Percentiles rank a stretch among this genome's conserved stretches.
Conservation (phyloP, 2,329 filamentous ascomycete genomes). For the Aspergillus melleus region DNA sequence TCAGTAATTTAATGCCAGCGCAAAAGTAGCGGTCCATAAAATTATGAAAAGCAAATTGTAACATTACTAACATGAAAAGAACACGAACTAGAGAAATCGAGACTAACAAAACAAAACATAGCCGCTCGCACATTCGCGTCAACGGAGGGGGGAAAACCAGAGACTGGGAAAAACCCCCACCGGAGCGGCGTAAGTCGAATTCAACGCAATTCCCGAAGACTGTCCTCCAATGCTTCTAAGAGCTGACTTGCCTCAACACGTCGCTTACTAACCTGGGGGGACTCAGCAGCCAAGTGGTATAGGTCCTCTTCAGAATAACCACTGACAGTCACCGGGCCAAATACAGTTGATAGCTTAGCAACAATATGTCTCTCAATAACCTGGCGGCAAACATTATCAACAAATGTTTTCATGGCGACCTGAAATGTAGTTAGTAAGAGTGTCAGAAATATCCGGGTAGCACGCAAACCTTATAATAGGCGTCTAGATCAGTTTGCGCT, state of each 20-base stretch:
- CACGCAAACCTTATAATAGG: conserved; percentile 27
- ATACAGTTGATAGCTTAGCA: conserved; percentile 8
- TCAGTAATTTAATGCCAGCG: no score
- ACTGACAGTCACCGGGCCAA: conserved; percentile 6
- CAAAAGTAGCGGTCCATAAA: no score
- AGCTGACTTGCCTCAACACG: conserved; percentile 8
- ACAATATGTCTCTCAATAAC: conserved; percentile 26
- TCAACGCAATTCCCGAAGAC: background rate
- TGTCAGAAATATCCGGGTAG: background rate
- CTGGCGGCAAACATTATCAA: conserved; percentile 28
- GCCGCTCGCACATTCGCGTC: background rate
- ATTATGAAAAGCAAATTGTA: no score
- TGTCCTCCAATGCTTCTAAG: conserved; percentile 4
- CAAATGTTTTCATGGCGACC: conserved; percentile 28
- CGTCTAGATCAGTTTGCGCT: conserved; percentile 19
- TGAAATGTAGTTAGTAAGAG: conserved; percentile 5
- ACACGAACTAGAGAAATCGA: background rate
- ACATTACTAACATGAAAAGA: no score
- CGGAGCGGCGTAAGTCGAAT: background rate
- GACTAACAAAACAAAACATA: background rate
- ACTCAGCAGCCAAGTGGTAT: conserved; percentile 7
- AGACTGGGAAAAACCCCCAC: background rate
- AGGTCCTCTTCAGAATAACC: conserved; percentile 3
- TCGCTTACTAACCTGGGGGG: background rate
- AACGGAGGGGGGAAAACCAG: background rate